These are phyloP conservation scores for Pulveroboletus sp. DNA, from an alignment of 768 basidiomycete species.

Conservation along the genomic window DNA sequence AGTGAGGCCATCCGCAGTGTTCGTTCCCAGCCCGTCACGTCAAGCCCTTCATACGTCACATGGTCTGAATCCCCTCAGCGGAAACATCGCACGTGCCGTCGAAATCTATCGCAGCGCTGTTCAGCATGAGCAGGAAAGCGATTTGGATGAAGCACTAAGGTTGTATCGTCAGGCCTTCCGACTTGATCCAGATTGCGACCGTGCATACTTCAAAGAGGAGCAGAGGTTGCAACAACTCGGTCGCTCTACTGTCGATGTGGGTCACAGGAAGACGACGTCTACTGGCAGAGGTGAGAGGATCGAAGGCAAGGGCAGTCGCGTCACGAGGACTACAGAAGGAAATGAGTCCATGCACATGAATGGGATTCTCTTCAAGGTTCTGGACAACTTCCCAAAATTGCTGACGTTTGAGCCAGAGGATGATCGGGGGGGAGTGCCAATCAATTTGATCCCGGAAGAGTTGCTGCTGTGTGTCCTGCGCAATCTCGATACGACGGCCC, in stretches of 20 bases:
- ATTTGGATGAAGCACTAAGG: constrained; percentile 68
- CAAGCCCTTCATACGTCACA: constrained; percentile 19
- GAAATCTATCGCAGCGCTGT: constrained; percentile 67
- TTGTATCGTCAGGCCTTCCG: constrained; percentile 81
- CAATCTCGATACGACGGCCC: constrained; percentile 55
- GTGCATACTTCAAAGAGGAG: constrained; percentile 59
- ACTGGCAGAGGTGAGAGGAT: constrained; percentile 59
- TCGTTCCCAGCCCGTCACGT: constrained; percentile 15
- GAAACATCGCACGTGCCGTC: constrained; percentile 46
- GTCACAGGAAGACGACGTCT: constrained; percentile 70
- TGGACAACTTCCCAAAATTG: constrained; percentile 44
- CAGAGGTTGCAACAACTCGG: constrained; percentile 19
- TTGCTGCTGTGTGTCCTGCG: constrained; percentile 64
- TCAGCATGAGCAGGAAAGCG: constrained; percentile 64
- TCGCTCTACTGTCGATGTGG: constrained; percentile 33
- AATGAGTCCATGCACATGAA: constrained; percentile 15
- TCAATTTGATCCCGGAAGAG: constrained; percentile 71
- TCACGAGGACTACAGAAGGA: constrained; percentile 54
- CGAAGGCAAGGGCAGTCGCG: constrained; percentile 67
- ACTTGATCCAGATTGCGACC: constrained; percentile 71
- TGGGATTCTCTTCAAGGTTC: constrained; percentile 44
- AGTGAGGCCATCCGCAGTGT: constrained; percentile 6
- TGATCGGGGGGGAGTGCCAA: constrained; percentile 50
- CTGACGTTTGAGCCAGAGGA: constrained; percentile 66
- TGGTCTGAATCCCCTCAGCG: constrained; percentile 30